Evolutionary conservation across 1,284 basidiomycete genomes (phyloP).

Genomic region (Spongispora temasekensis): DNA sequence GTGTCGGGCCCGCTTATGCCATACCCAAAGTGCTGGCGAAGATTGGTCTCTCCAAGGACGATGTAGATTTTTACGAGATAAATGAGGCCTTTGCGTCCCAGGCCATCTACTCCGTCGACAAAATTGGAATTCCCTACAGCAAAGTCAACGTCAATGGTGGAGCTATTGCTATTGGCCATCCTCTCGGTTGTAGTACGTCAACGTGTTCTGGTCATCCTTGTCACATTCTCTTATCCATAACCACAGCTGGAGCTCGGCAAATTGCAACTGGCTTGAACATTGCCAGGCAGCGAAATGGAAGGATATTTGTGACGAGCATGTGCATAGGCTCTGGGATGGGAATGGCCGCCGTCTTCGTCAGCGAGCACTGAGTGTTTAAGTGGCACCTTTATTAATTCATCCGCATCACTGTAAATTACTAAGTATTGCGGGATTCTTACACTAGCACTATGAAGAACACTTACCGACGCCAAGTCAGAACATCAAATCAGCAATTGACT

Average conservation of each 20-base stretch:
- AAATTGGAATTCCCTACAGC: conserved; percentile 73
- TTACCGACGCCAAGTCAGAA: too few relatives aligned
- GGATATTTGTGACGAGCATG: conserved; percentile 91
- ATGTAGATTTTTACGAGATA: conserved; percentile 93
- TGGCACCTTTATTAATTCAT: not conserved
- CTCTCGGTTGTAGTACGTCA: conserved; percentile 75
- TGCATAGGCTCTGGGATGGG: conserved; percentile 95
- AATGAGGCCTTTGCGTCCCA: conserved; percentile 95
- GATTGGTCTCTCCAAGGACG: conserved; percentile 69
- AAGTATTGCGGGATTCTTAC: too few relatives aligned
- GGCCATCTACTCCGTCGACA: conserved; percentile 78
- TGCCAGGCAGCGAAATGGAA: conserved; percentile 74
- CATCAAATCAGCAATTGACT: too few relatives aligned
- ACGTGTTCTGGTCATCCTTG: conserved; percentile 14
- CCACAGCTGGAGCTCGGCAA: conserved; percentile 80
- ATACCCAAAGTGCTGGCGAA: conserved; percentile 82
- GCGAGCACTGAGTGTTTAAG: conserved; percentile 60
- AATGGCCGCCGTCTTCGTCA: conserved; percentile 82
- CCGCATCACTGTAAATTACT: too few relatives aligned
- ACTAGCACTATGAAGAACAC: too few relatives aligned
- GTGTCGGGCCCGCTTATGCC: conserved; percentile 88
- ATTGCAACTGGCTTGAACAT: conserved; percentile 85
- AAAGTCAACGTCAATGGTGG: conserved; percentile 90
- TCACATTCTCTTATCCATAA: conserved; percentile 11
- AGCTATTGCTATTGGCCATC: conserved; percentile 88